These are phyloP conservation scores for Debaryomyces sp. DNA, from an alignment of 1,139 yeast genomes.

Conservation along the genomic window DNA sequence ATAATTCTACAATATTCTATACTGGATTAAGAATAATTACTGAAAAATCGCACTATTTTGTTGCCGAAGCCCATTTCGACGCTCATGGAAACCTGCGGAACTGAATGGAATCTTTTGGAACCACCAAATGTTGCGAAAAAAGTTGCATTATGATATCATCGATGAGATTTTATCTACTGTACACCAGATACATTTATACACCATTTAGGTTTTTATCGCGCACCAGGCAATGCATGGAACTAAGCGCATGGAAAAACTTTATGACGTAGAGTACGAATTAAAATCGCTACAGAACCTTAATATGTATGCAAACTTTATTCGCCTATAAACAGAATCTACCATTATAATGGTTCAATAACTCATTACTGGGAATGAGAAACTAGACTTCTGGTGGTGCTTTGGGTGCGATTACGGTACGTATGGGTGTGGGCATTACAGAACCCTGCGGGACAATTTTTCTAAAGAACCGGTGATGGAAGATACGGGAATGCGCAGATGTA, in stretches of 20 bases:
- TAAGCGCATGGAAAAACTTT: neutral
- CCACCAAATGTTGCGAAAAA: slow-evolving; percentile 3
- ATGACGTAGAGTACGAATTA: neutral
- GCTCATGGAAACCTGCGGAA: slow-evolving; percentile 5
- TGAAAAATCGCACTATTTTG: neutral
- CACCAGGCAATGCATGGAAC: neutral
- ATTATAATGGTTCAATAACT: neutral
- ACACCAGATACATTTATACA: neutral
- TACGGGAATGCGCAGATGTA: no score
- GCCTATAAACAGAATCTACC: neutral
- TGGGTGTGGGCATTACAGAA: neutral
- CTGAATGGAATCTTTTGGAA: slow-evolving; percentile 2
- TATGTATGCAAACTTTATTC: neutral
- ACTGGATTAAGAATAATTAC: slow-evolving; percentile 4
- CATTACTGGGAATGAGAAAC: no score
- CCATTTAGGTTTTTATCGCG: neutral
- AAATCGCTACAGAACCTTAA: neutral
- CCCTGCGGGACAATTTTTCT: neutral
- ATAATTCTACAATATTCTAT: slow-evolving; percentile 7
- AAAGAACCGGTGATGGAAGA: no score
- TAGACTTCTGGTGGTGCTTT: no score
- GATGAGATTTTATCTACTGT: neutral
- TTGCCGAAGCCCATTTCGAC: neutral
- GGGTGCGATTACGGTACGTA: neutral
- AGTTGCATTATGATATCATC: slow-evolving; percentile 6